Evolutionary conservation across 2,329 filamentous ascomycete genomes (phyloP), one percentile per base, ranked within the genome.

Genomic region (Colletotrichum tofieldiae): DNA sequence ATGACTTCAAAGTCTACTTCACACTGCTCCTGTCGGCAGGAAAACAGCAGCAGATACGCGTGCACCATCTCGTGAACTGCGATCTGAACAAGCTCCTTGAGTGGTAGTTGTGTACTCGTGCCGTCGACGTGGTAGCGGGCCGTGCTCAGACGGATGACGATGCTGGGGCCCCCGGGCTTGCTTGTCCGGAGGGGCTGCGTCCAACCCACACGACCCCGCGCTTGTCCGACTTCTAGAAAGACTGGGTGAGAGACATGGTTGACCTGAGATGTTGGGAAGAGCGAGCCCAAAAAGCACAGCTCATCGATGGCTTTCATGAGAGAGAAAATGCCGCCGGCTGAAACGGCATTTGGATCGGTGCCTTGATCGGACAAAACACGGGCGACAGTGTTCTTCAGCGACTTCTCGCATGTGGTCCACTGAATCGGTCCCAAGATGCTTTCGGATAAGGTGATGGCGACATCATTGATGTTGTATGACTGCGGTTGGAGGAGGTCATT

Each of bases 11-110:
- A 72, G 54, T 72, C 66, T 9, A 26, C 47, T 4, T 67, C 60
- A 20, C 70, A 72, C 54, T 72, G 59, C 20, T 55, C 70, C 14
- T 43, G 29, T 7, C 63, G 67, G 26, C 68, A 72, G 8, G 68
- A 68, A 11, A 74, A 51, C 26, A 74, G 20, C 23, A 73, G 18
- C 9, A 74, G 58, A 18, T 74, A 74, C 4, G 71, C 71, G 51
- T 74, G 66, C 43, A 77, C 29, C 54, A 79, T 76, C 7, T 77
- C 76, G 29, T 77, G 74, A 1, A 82, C 72, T 1, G 82, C 74
- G 39, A 75, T 70, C 69, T 79, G 75, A 29, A 83, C 74, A 16
- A 83, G 78, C 41, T 79, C 78, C n/a, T 11, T 41, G 37, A 73
- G 77, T 71, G 60, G 83, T 78, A 26, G 32, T 7, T 20, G 37